Percentiles rank a stretch among this genome's conserved stretches.
Evolutionary conservation across 2,329 filamentous ascomycete genomes (phyloP).

Genomic region (Laburnicola sp.): DNA sequence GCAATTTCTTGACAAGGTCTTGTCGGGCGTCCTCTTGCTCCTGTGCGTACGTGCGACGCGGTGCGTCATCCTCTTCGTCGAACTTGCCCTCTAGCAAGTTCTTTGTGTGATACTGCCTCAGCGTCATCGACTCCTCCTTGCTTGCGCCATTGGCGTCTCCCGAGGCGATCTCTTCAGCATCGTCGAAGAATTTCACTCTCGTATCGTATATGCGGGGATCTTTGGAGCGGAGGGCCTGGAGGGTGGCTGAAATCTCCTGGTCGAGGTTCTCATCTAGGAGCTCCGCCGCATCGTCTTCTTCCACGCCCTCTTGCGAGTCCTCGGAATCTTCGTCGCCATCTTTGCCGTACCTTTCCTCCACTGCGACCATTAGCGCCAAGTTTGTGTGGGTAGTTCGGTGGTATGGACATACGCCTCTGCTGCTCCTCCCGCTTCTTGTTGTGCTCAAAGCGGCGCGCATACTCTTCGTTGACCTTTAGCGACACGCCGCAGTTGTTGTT

Average conservation of each 20-base stretch:
- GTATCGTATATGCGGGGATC: conserved; percentile 90
- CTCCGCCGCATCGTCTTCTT: conserved; percentile 88
- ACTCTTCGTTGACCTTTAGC: conserved; percentile 87
- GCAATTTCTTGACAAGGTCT: conserved; percentile 77
- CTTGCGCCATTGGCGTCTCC: conserved; percentile 50
- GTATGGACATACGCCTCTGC: conserved; percentile 61
- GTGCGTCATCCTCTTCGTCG: conserved; percentile 59
- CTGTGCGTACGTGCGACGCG: conserved; percentile 75
- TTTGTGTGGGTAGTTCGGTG: background rate
- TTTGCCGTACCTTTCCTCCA: conserved; percentile 84
- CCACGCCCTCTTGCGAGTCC: conserved; percentile 61
- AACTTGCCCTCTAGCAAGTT: conserved; percentile 76
- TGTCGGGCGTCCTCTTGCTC: conserved; percentile 85
- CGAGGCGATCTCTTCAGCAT: conserved; percentile 58
- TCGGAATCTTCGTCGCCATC: conserved; percentile 57
- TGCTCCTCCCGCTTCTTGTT: conserved; percentile 96
- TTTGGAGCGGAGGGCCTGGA: conserved; percentile 85
- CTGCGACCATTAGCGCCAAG: conserved; percentile 51
- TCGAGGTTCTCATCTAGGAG: conserved; percentile 85
- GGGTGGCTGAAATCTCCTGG: conserved; percentile 80
- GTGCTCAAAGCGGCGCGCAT: conserved; percentile 85
- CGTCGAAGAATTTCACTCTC: conserved; percentile 74
- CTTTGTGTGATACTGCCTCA: conserved; percentile 89
- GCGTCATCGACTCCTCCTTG: conserved; percentile 80
- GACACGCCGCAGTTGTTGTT: conserved; percentile 33